A percentile compares a stretch with the other conserved stretches of the same genome.
phyloP scores from a whole-genome alignment of 2,329 filamentous ascomycete genomes.

The Colletotrichum sp. region DNA sequence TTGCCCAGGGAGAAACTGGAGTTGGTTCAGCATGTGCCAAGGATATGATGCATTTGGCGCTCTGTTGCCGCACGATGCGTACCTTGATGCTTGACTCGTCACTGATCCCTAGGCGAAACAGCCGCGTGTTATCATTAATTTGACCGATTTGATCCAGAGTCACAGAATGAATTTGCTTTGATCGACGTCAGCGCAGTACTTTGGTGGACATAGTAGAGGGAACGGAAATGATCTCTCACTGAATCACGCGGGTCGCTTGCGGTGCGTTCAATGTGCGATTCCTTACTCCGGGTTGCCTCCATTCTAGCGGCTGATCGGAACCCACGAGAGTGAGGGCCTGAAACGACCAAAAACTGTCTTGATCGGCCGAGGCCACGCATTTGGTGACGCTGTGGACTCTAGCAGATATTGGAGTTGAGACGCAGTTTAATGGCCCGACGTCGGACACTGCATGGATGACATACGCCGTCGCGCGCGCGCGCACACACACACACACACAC shows the following conservation, averaged over 20 bases:
- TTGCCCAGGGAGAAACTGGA: conserved; percentile 81
- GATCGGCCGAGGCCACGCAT: not conserved
- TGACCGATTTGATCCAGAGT: conserved; percentile 64
- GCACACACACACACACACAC: no score
- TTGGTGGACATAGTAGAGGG: not conserved
- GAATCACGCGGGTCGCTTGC: conserved; percentile 74
- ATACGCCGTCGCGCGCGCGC: not conserved
- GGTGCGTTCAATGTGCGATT: conserved; percentile 72
- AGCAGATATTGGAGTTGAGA: not conserved
- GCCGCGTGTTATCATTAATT: conserved; percentile 70
- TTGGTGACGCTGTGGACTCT: not conserved
- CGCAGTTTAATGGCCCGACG: not conserved
- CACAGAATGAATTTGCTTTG: conserved; percentile 63
- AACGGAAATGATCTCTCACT: conserved; percentile 32
- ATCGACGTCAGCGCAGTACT: not conserved
- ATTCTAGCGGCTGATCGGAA: not conserved
- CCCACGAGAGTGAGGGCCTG: not conserved
- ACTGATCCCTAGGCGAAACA: conserved; percentile 69
- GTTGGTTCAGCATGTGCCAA: conserved; percentile 21
- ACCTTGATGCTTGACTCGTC: conserved; percentile 52
- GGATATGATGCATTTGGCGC: not conserved
- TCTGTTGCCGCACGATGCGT: conserved; percentile 16
- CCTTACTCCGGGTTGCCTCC: conserved; percentile 19
- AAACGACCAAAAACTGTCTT: not conserved
- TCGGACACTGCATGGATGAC: not conserved